Evolutionary conservation across 495 filamentous ascomycete genomes (phyloP).

Genomic region (Tuber indicum): DNA sequence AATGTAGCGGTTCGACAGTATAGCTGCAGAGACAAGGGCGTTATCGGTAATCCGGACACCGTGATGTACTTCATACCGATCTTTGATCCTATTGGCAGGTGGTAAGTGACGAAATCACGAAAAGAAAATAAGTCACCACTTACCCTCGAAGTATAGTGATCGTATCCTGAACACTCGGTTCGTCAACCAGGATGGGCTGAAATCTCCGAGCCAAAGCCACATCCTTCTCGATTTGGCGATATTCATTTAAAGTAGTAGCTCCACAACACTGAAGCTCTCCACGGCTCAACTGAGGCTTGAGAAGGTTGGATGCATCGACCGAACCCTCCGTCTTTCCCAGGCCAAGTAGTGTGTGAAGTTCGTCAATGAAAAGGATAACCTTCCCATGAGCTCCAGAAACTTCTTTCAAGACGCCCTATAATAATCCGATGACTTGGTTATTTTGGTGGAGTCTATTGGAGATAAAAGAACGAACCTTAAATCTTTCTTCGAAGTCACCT

Average conservation of each 20-base stretch:
- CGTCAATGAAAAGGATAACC: constrained; percentile 92
- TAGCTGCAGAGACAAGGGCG: constrained; percentile 84
- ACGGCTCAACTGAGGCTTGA: constrained; percentile 87
- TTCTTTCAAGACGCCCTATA: constrained; percentile 64
- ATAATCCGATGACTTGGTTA: constrained; percentile 1
- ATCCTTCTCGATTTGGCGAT: constrained; percentile 90
- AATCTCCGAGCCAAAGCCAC: constrained; percentile 87
- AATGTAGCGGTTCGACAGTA: constrained; percentile 90
- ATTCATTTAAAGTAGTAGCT: constrained; percentile 88
- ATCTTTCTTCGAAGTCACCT: constrained; percentile 90
- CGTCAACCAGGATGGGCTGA: constrained; percentile 83
- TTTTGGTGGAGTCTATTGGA: not conserved
- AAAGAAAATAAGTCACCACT: constrained; percentile 64
- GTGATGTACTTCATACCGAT: constrained; percentile 95
- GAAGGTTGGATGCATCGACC: constrained; percentile 89
- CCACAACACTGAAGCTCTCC: constrained; percentile 94
- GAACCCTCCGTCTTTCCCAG: constrained; percentile 92
- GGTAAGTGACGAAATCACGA: constrained; percentile 82
- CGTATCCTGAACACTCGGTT: constrained; percentile 84
- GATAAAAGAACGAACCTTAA: constrained; percentile 52
- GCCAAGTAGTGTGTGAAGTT: constrained; percentile 84
- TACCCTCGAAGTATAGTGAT: constrained; percentile 81
- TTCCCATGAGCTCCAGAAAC: constrained; percentile 81
- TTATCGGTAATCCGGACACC: constrained; percentile 88
- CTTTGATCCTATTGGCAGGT: constrained; percentile 89